Conservation (phyloP, 768 basidiomycete genomes). For the Suillus occidentalis region DNA sequence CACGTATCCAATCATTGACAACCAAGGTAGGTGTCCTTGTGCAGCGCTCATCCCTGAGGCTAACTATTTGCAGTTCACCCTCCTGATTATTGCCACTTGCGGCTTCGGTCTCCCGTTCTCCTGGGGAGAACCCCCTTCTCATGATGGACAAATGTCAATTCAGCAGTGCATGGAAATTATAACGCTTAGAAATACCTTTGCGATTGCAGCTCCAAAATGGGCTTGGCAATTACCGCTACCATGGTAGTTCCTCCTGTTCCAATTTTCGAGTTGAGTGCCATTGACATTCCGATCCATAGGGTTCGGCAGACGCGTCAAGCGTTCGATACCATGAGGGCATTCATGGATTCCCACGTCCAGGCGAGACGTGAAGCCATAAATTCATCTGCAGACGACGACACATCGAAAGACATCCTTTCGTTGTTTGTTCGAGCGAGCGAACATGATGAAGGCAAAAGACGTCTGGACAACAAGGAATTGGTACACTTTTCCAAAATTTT, state of each 20-base stretch:
- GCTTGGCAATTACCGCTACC: slow-evolving; percentile 24
- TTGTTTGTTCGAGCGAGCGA: slow-evolving; percentile 23
- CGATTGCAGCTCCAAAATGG: slow-evolving; percentile 19
- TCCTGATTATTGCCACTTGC: slow-evolving; percentile 23
- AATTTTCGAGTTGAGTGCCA: neutral
- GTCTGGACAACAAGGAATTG: slow-evolving; percentile 20
- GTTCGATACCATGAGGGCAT: slow-evolving; percentile 22
- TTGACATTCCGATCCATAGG: slow-evolving; percentile 10
- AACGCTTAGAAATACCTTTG: slow-evolving; percentile 14
- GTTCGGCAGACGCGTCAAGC: slow-evolving; percentile 20
- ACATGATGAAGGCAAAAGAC: slow-evolving; percentile 16
- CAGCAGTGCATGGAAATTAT: slow-evolving; percentile 23
- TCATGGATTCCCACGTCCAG: slow-evolving; percentile 19
- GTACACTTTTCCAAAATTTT: slow-evolving; percentile 2
- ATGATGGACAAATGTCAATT: slow-evolving; percentile 19
- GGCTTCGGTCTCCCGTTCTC: slow-evolving; percentile 26
- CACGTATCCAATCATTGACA: slow-evolving; percentile 16
- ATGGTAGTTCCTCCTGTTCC: slow-evolving; percentile 9
- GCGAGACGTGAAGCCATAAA: slow-evolving; percentile 13
- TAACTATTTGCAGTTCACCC: slow-evolving; percentile 15
- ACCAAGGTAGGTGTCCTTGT: slow-evolving; percentile 15
- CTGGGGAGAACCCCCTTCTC: slow-evolving; percentile 18
- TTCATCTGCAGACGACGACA: slow-evolving; percentile 7
- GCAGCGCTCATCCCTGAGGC: neutral
- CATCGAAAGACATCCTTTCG: slow-evolving; percentile 21